A percentile compares a stretch with the other conserved stretches of the same genome.
phyloP scores from a whole-genome alignment of 2,329 filamentous ascomycete genomes.

The Penicillium sp. region DNA sequence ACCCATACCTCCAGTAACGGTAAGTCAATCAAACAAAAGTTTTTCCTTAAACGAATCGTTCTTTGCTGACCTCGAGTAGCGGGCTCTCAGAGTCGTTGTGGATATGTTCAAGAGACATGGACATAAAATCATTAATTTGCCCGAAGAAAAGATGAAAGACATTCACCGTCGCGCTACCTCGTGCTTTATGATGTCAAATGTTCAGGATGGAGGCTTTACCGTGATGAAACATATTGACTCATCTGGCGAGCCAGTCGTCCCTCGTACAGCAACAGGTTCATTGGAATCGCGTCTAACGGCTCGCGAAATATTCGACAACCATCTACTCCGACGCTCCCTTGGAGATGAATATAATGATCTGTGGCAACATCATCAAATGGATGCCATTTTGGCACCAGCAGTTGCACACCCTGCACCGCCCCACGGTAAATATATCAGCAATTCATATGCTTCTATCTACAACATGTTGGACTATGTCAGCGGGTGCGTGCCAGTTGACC shows the following conservation, averaged over 20 bases:
- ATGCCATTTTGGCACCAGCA: neutral
- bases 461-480: neutral
- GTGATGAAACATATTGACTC: neutral
- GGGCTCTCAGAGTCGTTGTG: constrained; percentile 49
- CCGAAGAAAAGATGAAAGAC: neutral
- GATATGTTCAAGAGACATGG: constrained; percentile 17
- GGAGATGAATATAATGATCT: neutral
- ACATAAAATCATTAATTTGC: neutral
- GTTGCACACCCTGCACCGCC: neutral
- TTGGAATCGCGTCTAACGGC: neutral
- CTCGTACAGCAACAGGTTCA: neutral
- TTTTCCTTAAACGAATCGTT: neutral
- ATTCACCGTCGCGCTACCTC: neutral
- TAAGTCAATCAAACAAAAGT: neutral
- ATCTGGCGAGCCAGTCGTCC: neutral
- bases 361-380: neutral
- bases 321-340: neutral
- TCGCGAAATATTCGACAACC: neutral
- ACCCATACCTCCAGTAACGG: constrained; percentile 59
- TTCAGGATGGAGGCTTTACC: neutral
- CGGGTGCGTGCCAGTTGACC: neutral
- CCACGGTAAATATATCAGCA: neutral
- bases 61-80: constrained; percentile 13
- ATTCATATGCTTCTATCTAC: neutral
- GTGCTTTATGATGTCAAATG: neutral